Percentiles rank a stretch among this genome's conserved stretches.
Evolutionary conservation across 1,284 basidiomycete genomes (phyloP).

Genomic region (Marasmius sp.): DNA sequence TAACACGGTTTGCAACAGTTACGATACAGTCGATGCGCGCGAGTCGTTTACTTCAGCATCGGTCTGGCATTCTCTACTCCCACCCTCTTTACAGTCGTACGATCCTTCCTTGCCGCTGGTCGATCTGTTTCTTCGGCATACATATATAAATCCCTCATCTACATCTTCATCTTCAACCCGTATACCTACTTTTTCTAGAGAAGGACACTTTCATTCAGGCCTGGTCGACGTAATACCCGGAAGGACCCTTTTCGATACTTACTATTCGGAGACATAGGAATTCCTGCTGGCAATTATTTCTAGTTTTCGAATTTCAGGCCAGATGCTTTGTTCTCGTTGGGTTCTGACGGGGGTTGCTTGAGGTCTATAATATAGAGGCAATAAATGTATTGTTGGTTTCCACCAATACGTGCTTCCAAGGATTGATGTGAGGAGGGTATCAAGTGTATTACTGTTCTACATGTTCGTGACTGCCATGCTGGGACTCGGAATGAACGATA

Average conservation of each 20-base stretch:
- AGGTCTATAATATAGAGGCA: too few species aligned
- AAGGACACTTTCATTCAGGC: not conserved
- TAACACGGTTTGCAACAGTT: not conserved
- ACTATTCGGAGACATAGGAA: not conserved
- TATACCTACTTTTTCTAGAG: not conserved
- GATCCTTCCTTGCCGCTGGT: conserved; percentile 27
- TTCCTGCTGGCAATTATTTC: not conserved
- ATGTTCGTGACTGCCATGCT: not conserved
- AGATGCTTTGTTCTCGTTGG: not conserved
- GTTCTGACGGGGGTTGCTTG: not conserved
- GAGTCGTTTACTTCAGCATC: not conserved
- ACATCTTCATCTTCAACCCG: not conserved
- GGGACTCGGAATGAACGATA: not conserved
- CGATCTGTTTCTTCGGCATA: conserved; percentile 7
- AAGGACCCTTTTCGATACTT: not conserved
- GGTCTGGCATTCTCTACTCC: conserved; percentile 24
- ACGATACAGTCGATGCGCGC: not conserved
- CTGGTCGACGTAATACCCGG: not conserved
- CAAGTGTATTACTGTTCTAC: not conserved
- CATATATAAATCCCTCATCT: not conserved
- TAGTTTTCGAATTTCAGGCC: not conserved
- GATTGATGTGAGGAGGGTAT: too few species aligned
- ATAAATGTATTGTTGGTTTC: too few species aligned
- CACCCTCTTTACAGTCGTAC: conserved; percentile 20
- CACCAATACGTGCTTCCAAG: too few species aligned